A percentile compares a stretch with the other conserved stretches of the same genome.
Evolutionary conservation across 352 stramenopile genomes (phyloP).

Genomic region (Labyrinthula sp.): DNA sequence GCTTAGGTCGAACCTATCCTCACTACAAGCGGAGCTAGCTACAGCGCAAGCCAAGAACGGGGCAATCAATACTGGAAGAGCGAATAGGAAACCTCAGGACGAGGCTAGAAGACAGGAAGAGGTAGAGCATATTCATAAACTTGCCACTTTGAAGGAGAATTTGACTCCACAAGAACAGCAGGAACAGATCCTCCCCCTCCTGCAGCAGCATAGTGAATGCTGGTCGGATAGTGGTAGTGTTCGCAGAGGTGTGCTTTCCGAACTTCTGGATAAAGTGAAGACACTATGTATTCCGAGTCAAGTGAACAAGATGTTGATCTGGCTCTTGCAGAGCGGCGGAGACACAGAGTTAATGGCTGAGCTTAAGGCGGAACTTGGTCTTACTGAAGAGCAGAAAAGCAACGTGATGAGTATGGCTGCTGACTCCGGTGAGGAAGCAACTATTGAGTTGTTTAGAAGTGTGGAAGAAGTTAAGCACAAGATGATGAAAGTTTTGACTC

Average conservation of each 20-base stretch:
- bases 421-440: constrained; percentile 18
- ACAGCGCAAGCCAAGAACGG: too few relatives aligned
- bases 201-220: constrained; percentile 30
- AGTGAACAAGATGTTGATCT: constrained; percentile 31
- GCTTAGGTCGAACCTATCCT: constrained; percentile 29
- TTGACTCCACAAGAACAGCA: too few relatives aligned
- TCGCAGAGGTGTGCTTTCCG: constrained; percentile 30
- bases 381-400: constrained; percentile 21
- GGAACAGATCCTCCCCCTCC: constrained; percentile 17
- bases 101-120: too few relatives aligned
- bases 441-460: constrained; percentile 31
- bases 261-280: constrained; percentile 32
- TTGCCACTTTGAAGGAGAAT: constrained; percentile 2
- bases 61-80: too few relatives aligned
- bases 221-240: constrained; percentile 33
- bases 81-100: too few relatives aligned
- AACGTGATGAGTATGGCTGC: constrained; percentile 19
- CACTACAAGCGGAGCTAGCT: too few relatives aligned
- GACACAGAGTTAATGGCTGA: constrained; percentile 28
- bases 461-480: constrained; percentile 10
- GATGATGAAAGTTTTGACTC: constrained; percentile 31
- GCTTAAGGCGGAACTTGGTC: constrained; percentile 11
- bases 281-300: constrained; percentile 29
- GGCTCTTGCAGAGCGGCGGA: constrained; percentile 25
- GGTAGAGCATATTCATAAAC: too few relatives aligned